These are phyloP conservation scores for Carallia brachiata DNA, from an alignment of 345 rosid species.

Conservation along the genomic window DNA sequence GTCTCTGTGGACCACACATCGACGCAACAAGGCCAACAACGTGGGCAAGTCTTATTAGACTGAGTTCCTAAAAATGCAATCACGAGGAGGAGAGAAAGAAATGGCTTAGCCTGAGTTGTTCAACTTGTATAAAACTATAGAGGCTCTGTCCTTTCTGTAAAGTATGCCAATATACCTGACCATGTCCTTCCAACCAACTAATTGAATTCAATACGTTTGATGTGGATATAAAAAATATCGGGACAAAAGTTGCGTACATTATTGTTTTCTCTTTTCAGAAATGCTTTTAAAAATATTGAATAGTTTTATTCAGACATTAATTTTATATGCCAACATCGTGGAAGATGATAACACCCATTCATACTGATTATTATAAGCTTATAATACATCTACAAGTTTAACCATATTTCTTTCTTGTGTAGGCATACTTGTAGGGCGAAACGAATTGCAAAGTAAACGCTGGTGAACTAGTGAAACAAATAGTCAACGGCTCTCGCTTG, in stretches of 20 bases:
- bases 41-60: not conserved
- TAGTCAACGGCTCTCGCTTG: too few relatives aligned
- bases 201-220: slow-evolving; percentile 22
- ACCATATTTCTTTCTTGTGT: too few relatives aligned
- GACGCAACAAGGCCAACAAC: not conserved
- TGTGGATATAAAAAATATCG: not conserved
- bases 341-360: too few relatives aligned
- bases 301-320: too few relatives aligned
- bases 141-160: not conserved
- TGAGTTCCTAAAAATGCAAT: slow-evolving; percentile 7
- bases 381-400: too few relatives aligned
- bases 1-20: too few relatives aligned
- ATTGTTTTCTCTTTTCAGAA: not conserved
- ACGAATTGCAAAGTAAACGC: too few relatives aligned
- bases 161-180: slow-evolving; percentile 5
- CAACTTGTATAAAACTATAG: slow-evolving; percentile 16
- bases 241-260: not conserved
- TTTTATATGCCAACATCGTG: too few relatives aligned
- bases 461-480: too few relatives aligned
- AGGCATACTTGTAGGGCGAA: too few relatives aligned
- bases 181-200: slow-evolving; percentile 36
- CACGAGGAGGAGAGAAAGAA: slow-evolving; percentile 12
- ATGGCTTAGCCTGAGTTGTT: slow-evolving; percentile 25
- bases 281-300: not conserved
- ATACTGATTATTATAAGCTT: too few relatives aligned